phyloP scores from a whole-genome alignment of 2,329 filamentous ascomycete species.

The Diplodia scrobiculata region DNA sequence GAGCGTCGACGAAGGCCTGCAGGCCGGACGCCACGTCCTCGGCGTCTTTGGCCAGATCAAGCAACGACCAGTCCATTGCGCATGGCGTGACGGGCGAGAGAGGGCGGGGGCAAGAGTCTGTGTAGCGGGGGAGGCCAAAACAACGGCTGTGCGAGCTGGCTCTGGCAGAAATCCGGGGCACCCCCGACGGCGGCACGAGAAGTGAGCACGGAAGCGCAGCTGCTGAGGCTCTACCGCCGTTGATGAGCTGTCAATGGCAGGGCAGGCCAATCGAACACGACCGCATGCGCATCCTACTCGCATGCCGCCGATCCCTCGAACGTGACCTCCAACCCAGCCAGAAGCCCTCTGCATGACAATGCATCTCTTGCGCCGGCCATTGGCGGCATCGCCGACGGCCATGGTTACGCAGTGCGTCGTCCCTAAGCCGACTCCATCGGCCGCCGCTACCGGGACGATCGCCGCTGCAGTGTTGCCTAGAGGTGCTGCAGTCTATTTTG shows the following conservation, averaged over 20 bases:
- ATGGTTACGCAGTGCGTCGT: conserved; percentile 8
- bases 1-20: conserved; percentile 52
- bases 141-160: background rate
- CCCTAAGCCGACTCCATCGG: conserved; percentile 10
- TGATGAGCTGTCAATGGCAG: conserved; percentile 28
- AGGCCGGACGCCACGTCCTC: conserved; percentile 58
- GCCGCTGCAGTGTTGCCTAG: conserved; percentile 26
- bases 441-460: conserved; percentile 18
- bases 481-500: conserved; percentile 1
- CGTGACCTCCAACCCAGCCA: conserved; percentile 17
- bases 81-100: conserved; percentile 36
- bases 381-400: conserved; percentile 9
- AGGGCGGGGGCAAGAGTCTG: conserved; percentile 20
- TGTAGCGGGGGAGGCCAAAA: conserved; percentile 23
- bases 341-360: conserved; percentile 23
- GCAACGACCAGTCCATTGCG: conserved; percentile 44
- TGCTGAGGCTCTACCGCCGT: conserved; percentile 24
- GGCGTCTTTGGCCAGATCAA: conserved; percentile 51
- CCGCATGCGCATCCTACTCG: conserved; percentile 23
- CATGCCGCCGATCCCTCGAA: conserved; percentile 24
- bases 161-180: conserved; percentile 24
- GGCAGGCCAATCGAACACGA: conserved; percentile 24
- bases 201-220: conserved; percentile 2
- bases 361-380: conserved; percentile 26
- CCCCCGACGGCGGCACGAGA: conserved; percentile 15